These are phyloP conservation scores for Ogataea hybrid DNA, from an alignment of 1,139 yeast genomes.

Conservation along the genomic window DNA sequence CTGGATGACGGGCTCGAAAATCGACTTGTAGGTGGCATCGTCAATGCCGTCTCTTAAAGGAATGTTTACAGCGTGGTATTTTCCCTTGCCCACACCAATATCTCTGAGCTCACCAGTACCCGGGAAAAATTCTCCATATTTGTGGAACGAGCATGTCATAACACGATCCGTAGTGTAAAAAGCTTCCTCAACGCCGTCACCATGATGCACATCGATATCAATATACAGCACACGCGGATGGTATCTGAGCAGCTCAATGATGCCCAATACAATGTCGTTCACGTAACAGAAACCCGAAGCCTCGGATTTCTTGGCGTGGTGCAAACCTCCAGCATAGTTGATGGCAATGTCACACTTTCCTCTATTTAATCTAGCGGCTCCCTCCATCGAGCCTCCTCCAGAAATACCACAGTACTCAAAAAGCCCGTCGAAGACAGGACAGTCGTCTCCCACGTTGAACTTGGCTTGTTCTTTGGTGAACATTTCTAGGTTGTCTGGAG, in stretches of 20 bases:
- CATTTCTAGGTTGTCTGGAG: constrained; percentile 91
- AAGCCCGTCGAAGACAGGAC: constrained; percentile 95
- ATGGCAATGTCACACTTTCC: constrained; percentile 94
- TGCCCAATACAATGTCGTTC: constrained; percentile 90
- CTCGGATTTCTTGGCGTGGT: constrained; percentile 92
- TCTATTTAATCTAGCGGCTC: constrained; percentile 76
- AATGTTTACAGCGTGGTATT: constrained; percentile 85
- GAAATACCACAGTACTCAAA: constrained; percentile 84
- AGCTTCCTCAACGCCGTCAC: constrained; percentile 98
- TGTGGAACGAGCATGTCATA: constrained; percentile 93
- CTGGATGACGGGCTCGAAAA: constrained; percentile 83
- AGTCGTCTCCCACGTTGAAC: constrained; percentile 95
- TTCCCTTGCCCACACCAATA: constrained; percentile 82
- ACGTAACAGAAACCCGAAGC: constrained; percentile 96
- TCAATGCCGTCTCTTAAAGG: constrained; percentile 95
- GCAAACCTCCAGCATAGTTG: constrained; percentile 96
- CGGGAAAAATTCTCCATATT: constrained; percentile 95
- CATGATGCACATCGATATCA: constrained; percentile 95
- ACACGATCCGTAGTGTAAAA: constrained; percentile 94
- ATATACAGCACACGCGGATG: constrained; percentile 91
- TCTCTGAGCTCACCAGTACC: constrained; percentile 93
- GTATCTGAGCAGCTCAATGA: constrained; percentile 74
- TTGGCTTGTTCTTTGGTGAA: constrained; percentile 90
- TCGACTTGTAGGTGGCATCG: constrained; percentile 86
- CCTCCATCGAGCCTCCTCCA: constrained; percentile 93